Base-by-base conservation (phyloP, 768 basidiomycete species). In the Infundibulicybe gibba region DNA sequence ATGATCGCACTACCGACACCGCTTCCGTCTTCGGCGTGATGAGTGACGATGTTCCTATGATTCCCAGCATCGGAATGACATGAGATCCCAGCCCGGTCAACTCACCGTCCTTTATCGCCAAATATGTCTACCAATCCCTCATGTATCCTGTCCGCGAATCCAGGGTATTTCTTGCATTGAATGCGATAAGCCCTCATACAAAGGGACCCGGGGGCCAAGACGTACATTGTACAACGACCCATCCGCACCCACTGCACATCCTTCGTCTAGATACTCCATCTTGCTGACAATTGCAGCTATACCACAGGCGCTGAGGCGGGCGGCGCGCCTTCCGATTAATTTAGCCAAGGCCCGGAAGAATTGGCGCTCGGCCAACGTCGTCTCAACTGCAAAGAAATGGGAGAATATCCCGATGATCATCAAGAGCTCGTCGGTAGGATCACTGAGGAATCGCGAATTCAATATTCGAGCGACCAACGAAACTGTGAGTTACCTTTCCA, bases 1-100 rank as follows among this genome's bases (percentile, higher is more conserved):
- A 99, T 97, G 62, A 98, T 97, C 6, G 94, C 93, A 55, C 90
- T 91, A 12, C 97, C 95, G 21, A 98, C 94, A 54, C 95, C 95
- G 53, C 88, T 91, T 42, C 91, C 89, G 61, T 92, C 91, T 63
- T 90, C 91, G 11, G 92, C 92, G 59, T 88, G 90, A 62, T 87
- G 76, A 0, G 90, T 92, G 12, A 80, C 60, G 54, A 92, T 87
- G 52, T 83, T 85, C 56, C 78, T 85, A 52, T 5, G 31, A 25
- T 17, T 34, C 14, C 39, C 39, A 48, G 40, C 40, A 43, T 20
- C 34, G 25, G 40, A 20, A 40, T 12, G 12, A 4, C 25, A 25
- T 8, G 25, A 25, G 25, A 8, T 25, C 25, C 25, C 25, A 8
- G 25, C 25, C 25, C 8, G 8, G 8, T 25, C 13, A 38, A 72